Percentiles rank a stretch among this genome's conserved stretches.
These are phyloP conservation scores for Cryptococcus sp. DNA, from an alignment of 1,284 basidiomycete genomes.

Conservation along the genomic window DNA sequence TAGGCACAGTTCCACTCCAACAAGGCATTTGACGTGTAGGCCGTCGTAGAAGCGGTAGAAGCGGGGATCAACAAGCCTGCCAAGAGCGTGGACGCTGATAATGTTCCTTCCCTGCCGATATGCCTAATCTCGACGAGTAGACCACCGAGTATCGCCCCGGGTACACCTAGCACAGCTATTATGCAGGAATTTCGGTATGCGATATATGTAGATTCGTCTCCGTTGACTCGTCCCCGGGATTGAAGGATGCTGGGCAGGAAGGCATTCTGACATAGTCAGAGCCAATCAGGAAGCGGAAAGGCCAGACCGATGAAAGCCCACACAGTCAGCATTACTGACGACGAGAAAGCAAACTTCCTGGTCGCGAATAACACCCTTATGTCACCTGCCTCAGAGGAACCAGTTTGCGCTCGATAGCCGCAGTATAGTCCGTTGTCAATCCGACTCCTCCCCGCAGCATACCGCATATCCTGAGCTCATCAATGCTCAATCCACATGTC, in stretches of 20 bases:
- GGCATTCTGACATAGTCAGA: conserved; percentile 41
- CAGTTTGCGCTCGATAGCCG: conserved; percentile 36
- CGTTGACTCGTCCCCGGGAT: conserved; percentile 31
- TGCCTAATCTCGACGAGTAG: conserved; percentile 55
- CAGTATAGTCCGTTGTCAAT: conserved; percentile 13
- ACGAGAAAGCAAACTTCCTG: conserved; percentile 54
- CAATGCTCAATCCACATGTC: conserved; percentile 52
- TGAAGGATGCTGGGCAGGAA: conserved; percentile 58
- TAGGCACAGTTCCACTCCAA: conserved; percentile 59
- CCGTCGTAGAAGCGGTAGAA: conserved; percentile 56
- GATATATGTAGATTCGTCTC: conserved; percentile 39
- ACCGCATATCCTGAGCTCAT: conserved; percentile 49
- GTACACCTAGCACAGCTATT: conserved; percentile 53
- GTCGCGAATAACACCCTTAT: conserved; percentile 56
- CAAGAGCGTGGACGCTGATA: conserved; percentile 53
- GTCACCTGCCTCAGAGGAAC: conserved; percentile 50
- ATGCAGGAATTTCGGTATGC: conserved; percentile 56
- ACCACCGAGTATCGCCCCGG: conserved; percentile 59
- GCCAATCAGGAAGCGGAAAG: conserved; percentile 52
- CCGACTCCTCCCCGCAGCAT: conserved; percentile 10
- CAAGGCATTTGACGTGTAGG: conserved; percentile 52
- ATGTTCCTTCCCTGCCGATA: conserved; percentile 55
- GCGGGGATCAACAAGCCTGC: conserved; percentile 61
- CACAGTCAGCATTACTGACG: conserved; percentile 54
- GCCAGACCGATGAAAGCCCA: conserved; percentile 63